A percentile compares a stretch with the other conserved stretches of the same genome.
phyloP scores from a whole-genome alignment of 495 filamentous ascomycete genomes.

The Poronia punctata region DNA sequence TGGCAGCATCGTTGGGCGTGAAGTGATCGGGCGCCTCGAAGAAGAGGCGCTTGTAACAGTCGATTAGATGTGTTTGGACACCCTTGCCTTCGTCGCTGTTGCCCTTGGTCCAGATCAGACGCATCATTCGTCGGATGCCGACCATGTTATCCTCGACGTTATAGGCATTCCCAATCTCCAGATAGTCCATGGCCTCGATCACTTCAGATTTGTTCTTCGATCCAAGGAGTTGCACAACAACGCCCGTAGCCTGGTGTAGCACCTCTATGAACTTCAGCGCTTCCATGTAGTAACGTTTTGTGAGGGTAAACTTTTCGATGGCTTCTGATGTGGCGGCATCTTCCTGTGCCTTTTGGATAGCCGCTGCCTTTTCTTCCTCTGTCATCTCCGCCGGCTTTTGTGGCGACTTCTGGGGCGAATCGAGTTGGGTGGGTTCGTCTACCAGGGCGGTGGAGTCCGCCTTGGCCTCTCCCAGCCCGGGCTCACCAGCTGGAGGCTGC shows the following conservation, averaged over 20 bases:
- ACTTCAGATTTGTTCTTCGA: conserved; percentile 97
- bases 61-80: conserved; percentile 92
- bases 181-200: conserved; percentile 98
- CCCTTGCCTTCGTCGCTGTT: conserved; percentile 99
- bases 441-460: conserved; percentile 58
- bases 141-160: conserved; percentile 84
- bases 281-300: conserved; percentile 82
- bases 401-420: conserved; percentile 42
- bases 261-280: conserved; percentile 92
- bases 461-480: conserved; percentile 61
- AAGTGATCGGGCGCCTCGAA: conserved; percentile 89
- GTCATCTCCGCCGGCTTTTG: conserved; percentile 49
- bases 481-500: conserved; percentile 69
- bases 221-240: conserved; percentile 78
- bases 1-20: conserved; percentile 82
- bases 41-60: conserved; percentile 92
- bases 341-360: conserved; percentile 63
- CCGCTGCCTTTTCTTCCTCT: conserved; percentile 48
- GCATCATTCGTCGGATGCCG: conserved; percentile 89
- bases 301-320: conserved; percentile 77
- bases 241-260: conserved; percentile 69
- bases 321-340: conserved; percentile 63
- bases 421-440: conserved; percentile 80
- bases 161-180: conserved; percentile 89
- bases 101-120: conserved; percentile 97